Percentiles rank a stretch among this genome's conserved stretches.
phyloP scores from a whole-genome alignment of 495 filamentous ascomycete genomes.

The Aspergillus conjunctus region DNA sequence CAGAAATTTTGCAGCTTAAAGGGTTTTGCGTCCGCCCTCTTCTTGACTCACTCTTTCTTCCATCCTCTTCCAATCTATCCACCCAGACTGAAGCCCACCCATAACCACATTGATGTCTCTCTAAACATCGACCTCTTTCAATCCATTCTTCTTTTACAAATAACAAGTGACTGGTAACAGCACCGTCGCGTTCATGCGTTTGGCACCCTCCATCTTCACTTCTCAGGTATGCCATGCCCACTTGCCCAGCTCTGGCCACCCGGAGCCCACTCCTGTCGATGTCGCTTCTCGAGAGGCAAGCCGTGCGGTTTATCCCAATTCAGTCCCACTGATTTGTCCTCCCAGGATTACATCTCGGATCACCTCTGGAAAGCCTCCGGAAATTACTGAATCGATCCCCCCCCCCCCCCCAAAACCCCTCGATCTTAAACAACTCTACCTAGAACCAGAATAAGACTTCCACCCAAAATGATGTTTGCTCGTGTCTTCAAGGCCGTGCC shows the following conservation, averaged over 20 bases:
- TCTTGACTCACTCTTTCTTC: constrained; percentile 26
- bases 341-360: constrained; percentile 95
- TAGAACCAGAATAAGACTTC: constrained; percentile 30
- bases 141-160: constrained; percentile 18
- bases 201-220: constrained; percentile 89
- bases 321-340: constrained; percentile 25
- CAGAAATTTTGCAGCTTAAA: constrained; percentile 30
- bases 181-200: constrained; percentile 85
- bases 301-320: not conserved
- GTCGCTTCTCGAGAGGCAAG: not conserved
- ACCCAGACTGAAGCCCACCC: constrained; percentile 13
- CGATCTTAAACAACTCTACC: constrained; percentile 7
- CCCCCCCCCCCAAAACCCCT: constrained; percentile 3
- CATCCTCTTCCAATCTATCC: constrained; percentile 12
- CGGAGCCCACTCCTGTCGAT: not conserved
- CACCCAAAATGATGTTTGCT: constrained; percentile 65
- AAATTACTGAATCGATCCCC: constrained; percentile 58
- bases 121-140: constrained; percentile 25
- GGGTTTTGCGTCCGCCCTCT: constrained; percentile 23
- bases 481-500: constrained; percentile 62
- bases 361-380: constrained; percentile 96
- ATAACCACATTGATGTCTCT: constrained; percentile 30
- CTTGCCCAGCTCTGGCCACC: constrained; percentile 1
- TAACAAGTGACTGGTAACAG: constrained; percentile 41
- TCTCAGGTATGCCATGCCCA: constrained; percentile 74